Percentiles rank a stretch among this genome's conserved stretches.
phyloP scores from a whole-genome alignment of 2,329 filamentous ascomycete species.

The Leptographium wingfieldii region DNA sequence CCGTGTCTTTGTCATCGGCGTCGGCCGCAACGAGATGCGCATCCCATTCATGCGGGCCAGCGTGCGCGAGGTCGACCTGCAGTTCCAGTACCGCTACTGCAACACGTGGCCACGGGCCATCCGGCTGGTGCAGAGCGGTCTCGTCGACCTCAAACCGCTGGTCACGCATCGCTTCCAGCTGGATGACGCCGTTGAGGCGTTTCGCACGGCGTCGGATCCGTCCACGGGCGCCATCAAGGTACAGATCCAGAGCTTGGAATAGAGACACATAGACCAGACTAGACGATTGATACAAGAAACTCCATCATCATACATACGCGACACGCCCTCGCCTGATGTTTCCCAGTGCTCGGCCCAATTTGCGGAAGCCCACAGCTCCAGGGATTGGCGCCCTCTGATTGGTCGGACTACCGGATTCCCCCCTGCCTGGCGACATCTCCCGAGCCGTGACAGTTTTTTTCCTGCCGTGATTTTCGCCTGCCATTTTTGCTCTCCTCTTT shows the following conservation, averaged over 20 bases:
- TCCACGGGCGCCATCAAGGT: slow-evolving; percentile 97
- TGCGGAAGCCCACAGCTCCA: slow-evolving; percentile 2
- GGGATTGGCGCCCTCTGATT: slow-evolving; percentile 12
- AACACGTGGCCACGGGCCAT: slow-evolving; percentile 97
- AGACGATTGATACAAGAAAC: too few species aligned
- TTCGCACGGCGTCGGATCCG: slow-evolving; percentile 75
- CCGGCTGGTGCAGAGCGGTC: slow-evolving; percentile 68
- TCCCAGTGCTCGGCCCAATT: neutral
- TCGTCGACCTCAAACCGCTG: slow-evolving; percentile 68
- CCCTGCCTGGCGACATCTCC: slow-evolving; percentile 19
- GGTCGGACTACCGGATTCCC: slow-evolving; percentile 12
- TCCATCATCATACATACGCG: too few species aligned
- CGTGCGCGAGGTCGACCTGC: slow-evolving; percentile 83
- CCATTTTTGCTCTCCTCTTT: neutral
- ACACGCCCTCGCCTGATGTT: too few species aligned
- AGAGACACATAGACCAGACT: neutral
- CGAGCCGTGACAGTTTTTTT: slow-evolving; percentile 16
- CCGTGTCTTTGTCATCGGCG: slow-evolving; percentile 93
- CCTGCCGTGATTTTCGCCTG: slow-evolving; percentile 2
- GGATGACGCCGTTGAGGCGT: slow-evolving; percentile 80
- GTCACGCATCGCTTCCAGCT: slow-evolving; percentile 81
- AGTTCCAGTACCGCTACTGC: slow-evolving; percentile 92
- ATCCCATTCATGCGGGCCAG: slow-evolving; percentile 91
- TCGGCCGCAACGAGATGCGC: slow-evolving; percentile 89
- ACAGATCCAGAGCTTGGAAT: slow-evolving; percentile 66